Evolutionary conservation across 1,139 yeast genomes (phyloP), one percentile per base, ranked within the genome.

Genomic region (Hyphopichia buzzinii): DNA sequence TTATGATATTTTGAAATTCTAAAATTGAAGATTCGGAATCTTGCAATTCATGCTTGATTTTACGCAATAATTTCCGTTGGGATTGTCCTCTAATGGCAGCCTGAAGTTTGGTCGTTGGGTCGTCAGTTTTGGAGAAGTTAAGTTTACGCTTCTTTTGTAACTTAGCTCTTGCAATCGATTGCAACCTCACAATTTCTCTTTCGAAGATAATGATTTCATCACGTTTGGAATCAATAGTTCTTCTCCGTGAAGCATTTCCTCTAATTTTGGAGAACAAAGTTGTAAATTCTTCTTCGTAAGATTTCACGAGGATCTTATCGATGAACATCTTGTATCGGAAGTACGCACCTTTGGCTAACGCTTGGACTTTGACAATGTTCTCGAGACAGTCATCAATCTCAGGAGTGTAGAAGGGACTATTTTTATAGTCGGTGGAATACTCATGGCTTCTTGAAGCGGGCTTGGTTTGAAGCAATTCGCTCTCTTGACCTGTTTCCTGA

Each of bases 261-360:
- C 81, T 63, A 17, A 72, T 58, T 1, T 57, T 58, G 5, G 78
- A 61, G 30, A 54, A 46, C 23, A 71, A 57, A 8, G 40, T 41
- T 4, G 62, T 62, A 24, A 79, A 57, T 40, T 74, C 77, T 15
- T 71, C 75, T 4, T 66, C 63, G 44, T 72, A 76, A 3, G 82
- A 77, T 44, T 74, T 75, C 26, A 81, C 52, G 70, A 80, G 74
- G 42, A 79, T 78, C 39, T 67, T 72, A 47, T 76, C 74, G 28
- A 83, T 83, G 55, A 79, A 81, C 65, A 81, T 66, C 19, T 62
- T 62, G 54, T 81, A 84, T 34, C 94, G 69, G 42, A 77, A 62
- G 36, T 77, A 67, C 1, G 85, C 81, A 19, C 90, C 92, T 46
- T 85, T 67, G 7, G 84, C 72, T 22, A 80, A 59, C 0, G 88